Evolutionary conservation across 441 rosid species (phyloP).

Genomic region (Populus hybrid): DNA sequence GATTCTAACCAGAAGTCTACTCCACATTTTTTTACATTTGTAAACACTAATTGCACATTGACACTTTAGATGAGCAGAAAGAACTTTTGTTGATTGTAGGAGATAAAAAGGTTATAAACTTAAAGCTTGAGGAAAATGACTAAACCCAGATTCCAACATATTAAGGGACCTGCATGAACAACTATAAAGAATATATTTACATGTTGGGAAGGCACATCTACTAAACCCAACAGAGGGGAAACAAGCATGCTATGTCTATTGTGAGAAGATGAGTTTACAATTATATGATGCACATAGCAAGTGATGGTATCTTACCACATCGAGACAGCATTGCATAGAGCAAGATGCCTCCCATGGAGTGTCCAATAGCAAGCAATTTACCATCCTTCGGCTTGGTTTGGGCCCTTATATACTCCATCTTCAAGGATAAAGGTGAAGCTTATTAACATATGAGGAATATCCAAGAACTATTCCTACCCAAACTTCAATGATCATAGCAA

Average conservation of each 20-base stretch:
- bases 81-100: neutral
- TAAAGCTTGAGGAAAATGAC: neutral
- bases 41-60: neutral
- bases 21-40: neutral
- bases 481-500: neutral
- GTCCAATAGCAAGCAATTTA: slow-evolving; percentile 65
- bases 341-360: slow-evolving; percentile 98
- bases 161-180: neutral
- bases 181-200: neutral
- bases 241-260: slow-evolving; percentile 4
- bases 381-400: slow-evolving; percentile 64
- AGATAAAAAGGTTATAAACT: neutral
- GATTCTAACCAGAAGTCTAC: neutral
- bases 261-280: neutral
- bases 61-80: neutral
- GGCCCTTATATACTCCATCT: slow-evolving; percentile 83
- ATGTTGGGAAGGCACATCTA: neutral
- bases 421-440: slow-evolving; percentile 12
- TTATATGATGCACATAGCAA: neutral
- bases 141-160: neutral
- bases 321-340: slow-evolving; percentile 82
- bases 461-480: neutral
- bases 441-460: slow-evolving; percentile 8
- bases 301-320: slow-evolving; percentile 42
- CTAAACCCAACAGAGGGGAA: neutral